Evolutionary conservation across 108 stramenopile genomes (phyloP), one percentile per base, ranked within the genome.

Genomic region (Fistulifera solaris): DNA sequence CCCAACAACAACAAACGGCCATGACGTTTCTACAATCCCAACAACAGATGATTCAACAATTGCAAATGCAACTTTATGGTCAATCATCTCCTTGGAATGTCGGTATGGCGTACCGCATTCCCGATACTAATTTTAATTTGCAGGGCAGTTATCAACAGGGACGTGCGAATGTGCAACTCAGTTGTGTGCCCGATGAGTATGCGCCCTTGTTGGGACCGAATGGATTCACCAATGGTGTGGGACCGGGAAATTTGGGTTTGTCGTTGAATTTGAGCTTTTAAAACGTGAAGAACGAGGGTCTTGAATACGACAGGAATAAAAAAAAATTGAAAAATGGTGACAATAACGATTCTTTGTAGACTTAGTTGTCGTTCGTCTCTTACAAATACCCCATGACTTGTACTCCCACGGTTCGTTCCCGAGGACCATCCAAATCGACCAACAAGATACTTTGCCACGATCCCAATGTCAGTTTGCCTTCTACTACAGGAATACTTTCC

Each of bases 151-250:
- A 94, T 70, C 96, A 97, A 61, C 92, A 94, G 68, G 96, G 96
- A 54, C 67, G 90, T 38, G 81, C 84, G 43, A 92, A 89, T 63
- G 48, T 95, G n/a, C 94, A 95, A 66, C 63, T 97, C 58, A 87
- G 85, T 56, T 97, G 94, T 64, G 94, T 97, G 2, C 95, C 96
- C 0, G 96, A 97, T 66, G 95, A 96, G 61, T 93, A 94, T 76
- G 85, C 89, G 10, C 82, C 92, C 17, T 89, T 96, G 72, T 68
- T 97, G 64, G 96, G 96, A 25, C 83, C 94, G 17, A 91, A 94
- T 67, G 96, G 96, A 24, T 96, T 97, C 63, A 95, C 93, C 11
- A 93, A 97, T 59, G 96, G 96, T 24, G 94, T 97, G 31, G 95
- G 94, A 53, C 96, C 96, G 16, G 96, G 95, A 56, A 97, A 97